These are phyloP conservation scores for Tetrapisispora iriomotensis DNA, from an alignment of 805 yeast genomes.

Conservation along the genomic window DNA sequence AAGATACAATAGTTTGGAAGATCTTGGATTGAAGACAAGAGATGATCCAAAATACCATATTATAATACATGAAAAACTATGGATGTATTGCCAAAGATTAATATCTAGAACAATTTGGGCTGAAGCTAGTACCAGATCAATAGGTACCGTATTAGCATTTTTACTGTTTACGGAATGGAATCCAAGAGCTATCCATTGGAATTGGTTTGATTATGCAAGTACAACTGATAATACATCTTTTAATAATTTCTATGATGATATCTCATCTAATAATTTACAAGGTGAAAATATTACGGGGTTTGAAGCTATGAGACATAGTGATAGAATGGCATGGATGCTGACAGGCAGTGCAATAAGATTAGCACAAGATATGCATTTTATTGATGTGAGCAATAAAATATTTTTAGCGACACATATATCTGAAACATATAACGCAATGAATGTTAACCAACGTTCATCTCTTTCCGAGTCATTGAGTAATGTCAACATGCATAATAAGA, in stretches of 20 bases:
- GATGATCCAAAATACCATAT: conserved; percentile 34
- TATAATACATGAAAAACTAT: conserved; percentile 65
- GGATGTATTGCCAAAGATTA: conserved; percentile 75
- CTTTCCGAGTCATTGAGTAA: conserved; percentile 63
- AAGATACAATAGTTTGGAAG: conserved; percentile 56
- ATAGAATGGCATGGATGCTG: conserved; percentile 89
- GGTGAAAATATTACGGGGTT: conserved; percentile 57
- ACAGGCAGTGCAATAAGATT: conserved; percentile 79
- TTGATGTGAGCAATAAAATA: conserved; percentile 62
- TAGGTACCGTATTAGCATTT: conserved; percentile 81
- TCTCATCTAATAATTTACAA: conserved; percentile 17
- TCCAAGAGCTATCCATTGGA: conserved; percentile 86
- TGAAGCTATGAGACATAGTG: conserved; percentile 77
- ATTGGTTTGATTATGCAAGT: conserved; percentile 78
- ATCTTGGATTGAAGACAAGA: conserved; percentile 26
- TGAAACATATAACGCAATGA: conserved; percentile 75
- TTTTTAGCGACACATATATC: conserved; percentile 78
- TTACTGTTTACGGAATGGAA: conserved; percentile 89
- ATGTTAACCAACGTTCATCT: conserved; percentile 71
- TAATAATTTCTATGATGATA: conserved; percentile 5
- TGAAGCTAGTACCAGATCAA: conserved; percentile 76
- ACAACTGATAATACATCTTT: conserved; percentile 31
- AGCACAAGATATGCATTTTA: conserved; percentile 78
- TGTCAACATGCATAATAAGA: conserved; percentile 32
- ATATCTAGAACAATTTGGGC: conserved; percentile 90